phyloP scores from a whole-genome alignment of 1,284 basidiomycete species.

The Ganoderma meredithae region DNA sequence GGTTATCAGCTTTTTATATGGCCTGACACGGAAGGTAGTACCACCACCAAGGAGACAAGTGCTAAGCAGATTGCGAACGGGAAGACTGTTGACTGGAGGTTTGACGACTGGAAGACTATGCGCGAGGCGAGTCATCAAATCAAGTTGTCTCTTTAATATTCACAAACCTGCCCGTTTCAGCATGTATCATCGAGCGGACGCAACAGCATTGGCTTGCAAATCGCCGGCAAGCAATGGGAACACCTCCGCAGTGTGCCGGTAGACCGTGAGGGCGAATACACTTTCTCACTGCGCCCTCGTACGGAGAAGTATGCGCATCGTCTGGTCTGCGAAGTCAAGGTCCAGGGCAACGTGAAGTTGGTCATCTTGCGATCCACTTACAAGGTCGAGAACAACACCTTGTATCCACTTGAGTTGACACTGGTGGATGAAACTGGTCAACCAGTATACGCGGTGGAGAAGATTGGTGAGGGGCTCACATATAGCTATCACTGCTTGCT shows the following conservation, averaged over 20 bases:
- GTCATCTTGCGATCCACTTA: constrained; percentile 96
- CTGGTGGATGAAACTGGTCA: constrained; percentile 89
- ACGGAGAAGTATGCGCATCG: constrained; percentile 81
- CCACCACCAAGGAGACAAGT: constrained; percentile 52
- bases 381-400: constrained; percentile 90
- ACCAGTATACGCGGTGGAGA: constrained; percentile 83
- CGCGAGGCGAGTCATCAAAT: constrained; percentile 75
- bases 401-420: constrained; percentile 94
- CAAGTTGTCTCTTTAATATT: background rate
- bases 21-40: constrained; percentile 74
- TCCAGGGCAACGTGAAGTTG: constrained; percentile 94
- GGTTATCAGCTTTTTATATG: constrained; percentile 85
- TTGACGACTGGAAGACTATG: constrained; percentile 96
- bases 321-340: constrained; percentile 89
- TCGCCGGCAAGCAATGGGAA: constrained; percentile 93
- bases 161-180: constrained; percentile 46
- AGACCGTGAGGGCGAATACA: constrained; percentile 93
- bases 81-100: constrained; percentile 91
- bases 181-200: constrained; percentile 83
- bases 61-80: constrained; percentile 73
- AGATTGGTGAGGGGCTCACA: constrained; percentile 68
- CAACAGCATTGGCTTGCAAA: constrained; percentile 85
- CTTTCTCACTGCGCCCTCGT: constrained; percentile 87
- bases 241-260: constrained; percentile 90
- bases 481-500: constrained; percentile 10